These are phyloP conservation scores for Aspergillus hancockii DNA, from an alignment of 495 filamentous ascomycete genomes.

Conservation along the genomic window DNA sequence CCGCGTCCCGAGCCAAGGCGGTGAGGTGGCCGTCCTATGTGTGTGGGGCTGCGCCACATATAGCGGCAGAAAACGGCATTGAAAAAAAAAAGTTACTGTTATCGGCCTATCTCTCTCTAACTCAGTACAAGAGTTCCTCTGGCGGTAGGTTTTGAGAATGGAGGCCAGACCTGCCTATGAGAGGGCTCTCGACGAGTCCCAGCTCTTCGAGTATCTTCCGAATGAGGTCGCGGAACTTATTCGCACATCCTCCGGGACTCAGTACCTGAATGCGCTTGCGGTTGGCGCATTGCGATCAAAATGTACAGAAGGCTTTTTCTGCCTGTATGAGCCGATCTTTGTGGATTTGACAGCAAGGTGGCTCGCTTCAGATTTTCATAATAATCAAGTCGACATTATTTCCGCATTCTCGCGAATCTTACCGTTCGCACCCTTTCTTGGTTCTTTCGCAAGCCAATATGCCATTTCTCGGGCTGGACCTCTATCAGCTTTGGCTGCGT, in stretches of 20 bases:
- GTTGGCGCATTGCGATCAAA: conserved; percentile 63
- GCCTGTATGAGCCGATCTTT: conserved; percentile 67
- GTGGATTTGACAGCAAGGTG: conserved; percentile 80
- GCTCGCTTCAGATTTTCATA: conserved; percentile 49
- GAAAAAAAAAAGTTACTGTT: conserved; percentile 39
- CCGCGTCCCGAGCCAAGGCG: conserved; percentile 34
- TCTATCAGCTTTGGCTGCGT: conserved; percentile 40
- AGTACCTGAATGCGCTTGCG: conserved; percentile 71
- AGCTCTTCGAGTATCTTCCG: conserved; percentile 57
- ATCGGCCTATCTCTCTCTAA: conserved; percentile 24
- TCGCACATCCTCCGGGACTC: conserved; percentile 58
- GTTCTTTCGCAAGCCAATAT: conserved; percentile 48
- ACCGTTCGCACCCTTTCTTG: conserved; percentile 74
- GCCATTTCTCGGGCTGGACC: conserved; percentile 42
- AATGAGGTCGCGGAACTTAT: conserved; percentile 65
- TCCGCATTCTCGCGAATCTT: conserved; percentile 76
- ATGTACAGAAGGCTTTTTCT: conserved; percentile 68
- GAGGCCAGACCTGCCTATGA: conserved; percentile 46
- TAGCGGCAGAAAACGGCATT: conserved; percentile 36
- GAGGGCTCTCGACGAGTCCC: conserved; percentile 46
- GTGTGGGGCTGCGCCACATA: conserved; percentile 35
- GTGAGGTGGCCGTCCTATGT: too few species aligned
- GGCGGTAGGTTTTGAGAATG: conserved; percentile 42
- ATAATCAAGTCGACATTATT: conserved; percentile 54
- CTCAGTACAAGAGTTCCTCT: conserved; percentile 36